Conservation (phyloP, 1,284 basidiomycete species). For the Volvariella surrecta region DNA sequence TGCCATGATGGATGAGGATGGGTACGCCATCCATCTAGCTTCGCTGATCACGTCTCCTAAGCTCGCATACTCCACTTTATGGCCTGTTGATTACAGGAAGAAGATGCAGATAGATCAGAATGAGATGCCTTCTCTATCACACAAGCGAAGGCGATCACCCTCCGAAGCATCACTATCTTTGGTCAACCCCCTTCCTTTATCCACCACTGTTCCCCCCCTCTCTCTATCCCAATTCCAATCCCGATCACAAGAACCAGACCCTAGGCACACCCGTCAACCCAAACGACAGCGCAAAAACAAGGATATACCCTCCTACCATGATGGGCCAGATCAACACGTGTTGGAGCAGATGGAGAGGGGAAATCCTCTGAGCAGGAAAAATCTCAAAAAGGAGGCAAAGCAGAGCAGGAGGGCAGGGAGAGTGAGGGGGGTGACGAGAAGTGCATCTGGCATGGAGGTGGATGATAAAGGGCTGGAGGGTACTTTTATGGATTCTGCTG, state of each 20-base stretch:
- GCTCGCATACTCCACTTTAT: conserved; percentile 3
- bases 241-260: background rate
- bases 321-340: conserved; percentile 32
- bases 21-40: conserved; percentile 22
- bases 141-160: conserved; percentile 35
- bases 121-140: conserved; percentile 22
- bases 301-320: conserved; percentile 40
- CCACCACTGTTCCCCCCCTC: background rate
- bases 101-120: conserved; percentile 38
- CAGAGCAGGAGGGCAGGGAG: conserved; percentile 38
- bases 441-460: conserved; percentile 28
- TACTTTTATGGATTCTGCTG: conserved; percentile 39
- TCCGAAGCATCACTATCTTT: conserved; percentile 17
- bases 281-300: conserved; percentile 52
- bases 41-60: conserved; percentile 4
- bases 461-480: conserved; percentile 33
- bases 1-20: conserved; percentile 34
- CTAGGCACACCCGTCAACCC: conserved; percentile 36
- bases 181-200: conserved; percentile 4
- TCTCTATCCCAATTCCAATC: too few species aligned
- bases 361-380: conserved; percentile 49
- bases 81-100: conserved; percentile 12
- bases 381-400: conserved; percentile 56
- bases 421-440: conserved; percentile 11
- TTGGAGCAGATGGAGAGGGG: conserved; percentile 33